Conservation (phyloP, 176 grass and related monocot species). For the Chrysopogon serrulatus region DNA sequence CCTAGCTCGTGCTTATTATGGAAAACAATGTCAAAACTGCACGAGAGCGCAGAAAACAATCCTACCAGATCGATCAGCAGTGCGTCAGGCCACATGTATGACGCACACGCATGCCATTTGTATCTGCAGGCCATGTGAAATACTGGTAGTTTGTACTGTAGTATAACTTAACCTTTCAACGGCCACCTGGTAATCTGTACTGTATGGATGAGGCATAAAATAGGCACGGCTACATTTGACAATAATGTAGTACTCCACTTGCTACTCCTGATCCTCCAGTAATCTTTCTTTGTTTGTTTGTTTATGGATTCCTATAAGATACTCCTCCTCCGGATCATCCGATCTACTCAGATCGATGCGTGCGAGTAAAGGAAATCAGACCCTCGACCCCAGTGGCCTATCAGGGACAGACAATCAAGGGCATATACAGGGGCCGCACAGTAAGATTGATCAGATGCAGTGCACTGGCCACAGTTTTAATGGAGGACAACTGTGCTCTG, state of each 20-base stretch:
- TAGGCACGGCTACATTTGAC: not conserved
- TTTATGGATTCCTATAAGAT: constrained; percentile 19
- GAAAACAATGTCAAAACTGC: not conserved
- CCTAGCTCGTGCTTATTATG: not conserved
- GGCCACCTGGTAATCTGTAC: not conserved
- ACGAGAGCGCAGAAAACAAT: not conserved
- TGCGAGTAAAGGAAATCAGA: constrained; percentile 12
- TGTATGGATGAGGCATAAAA: not conserved
- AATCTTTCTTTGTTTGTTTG: not conserved
- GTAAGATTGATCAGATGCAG: constrained; percentile 37
- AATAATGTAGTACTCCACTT: not conserved
- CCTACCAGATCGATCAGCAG: not conserved
- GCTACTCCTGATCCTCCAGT: not conserved
- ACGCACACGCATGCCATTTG: too few relatives aligned
- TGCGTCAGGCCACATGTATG: not conserved
- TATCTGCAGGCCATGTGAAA: too few relatives aligned
- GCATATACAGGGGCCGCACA: constrained; percentile 5
- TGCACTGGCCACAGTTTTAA: not conserved
- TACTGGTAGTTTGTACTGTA: too few relatives aligned
- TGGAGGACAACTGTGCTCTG: constrained; percentile 5
- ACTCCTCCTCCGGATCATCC: not conserved
- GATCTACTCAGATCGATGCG: constrained; percentile 8
- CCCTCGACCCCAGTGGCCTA: not conserved
- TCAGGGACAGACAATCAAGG: constrained; percentile 16
- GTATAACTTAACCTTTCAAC: not conserved